phyloP scores from a whole-genome alignment of 805 yeast genomes.

The Lipomyces sp. region DNA sequence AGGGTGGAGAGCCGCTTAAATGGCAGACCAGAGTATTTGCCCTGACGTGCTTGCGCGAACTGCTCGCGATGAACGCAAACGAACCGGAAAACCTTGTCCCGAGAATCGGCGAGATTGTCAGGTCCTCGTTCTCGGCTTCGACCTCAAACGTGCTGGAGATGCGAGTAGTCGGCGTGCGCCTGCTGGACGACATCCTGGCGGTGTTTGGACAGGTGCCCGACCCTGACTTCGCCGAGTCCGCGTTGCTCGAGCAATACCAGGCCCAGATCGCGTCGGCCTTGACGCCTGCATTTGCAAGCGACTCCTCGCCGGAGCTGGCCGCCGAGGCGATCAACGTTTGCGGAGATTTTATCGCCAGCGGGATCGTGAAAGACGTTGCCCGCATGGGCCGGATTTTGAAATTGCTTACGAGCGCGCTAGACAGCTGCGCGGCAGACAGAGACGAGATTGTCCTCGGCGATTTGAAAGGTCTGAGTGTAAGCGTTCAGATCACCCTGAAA shows the following conservation, averaged over 20 bases:
- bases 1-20: constrained; percentile 38
- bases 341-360: constrained; percentile 69
- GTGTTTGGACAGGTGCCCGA: constrained; percentile 62
- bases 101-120: constrained; percentile 56
- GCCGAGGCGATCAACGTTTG: constrained; percentile 73
- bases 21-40: constrained; percentile 47
- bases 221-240: constrained; percentile 65
- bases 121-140: constrained; percentile 75
- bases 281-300: constrained; percentile 76
- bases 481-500: constrained; percentile 39
- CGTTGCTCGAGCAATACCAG: constrained; percentile 84
- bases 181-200: constrained; percentile 61
- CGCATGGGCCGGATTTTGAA: constrained; percentile 57
- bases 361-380: constrained; percentile 47
- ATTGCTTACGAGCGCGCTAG: constrained; percentile 63
- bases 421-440: constrained; percentile 43
- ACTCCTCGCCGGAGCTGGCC: constrained; percentile 69
- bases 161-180: constrained; percentile 60
- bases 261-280: constrained; percentile 90
- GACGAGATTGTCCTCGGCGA: constrained; percentile 38
- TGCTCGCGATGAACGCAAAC: constrained; percentile 29
- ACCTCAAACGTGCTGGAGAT: constrained; percentile 63
- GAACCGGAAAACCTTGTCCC: constrained; percentile 31
- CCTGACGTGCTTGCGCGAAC: constrained; percentile 36
- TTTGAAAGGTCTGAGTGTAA: constrained; percentile 37